Conservation (phyloP, 225 moss, liverwort and hornwort species). For the Marchantia paleacea region DNA sequence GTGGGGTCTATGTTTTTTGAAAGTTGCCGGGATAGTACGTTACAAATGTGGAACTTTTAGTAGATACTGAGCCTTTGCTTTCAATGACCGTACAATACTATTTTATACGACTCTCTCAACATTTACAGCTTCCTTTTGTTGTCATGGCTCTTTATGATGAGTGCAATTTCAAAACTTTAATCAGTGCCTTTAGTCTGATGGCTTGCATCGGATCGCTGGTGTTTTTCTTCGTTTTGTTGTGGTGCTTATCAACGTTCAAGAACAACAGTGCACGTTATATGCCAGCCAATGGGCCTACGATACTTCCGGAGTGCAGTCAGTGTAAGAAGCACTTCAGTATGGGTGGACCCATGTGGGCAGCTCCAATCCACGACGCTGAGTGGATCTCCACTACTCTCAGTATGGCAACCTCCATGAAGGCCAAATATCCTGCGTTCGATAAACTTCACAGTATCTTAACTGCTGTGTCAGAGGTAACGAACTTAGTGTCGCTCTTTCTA, state of each 20-base stretch:
- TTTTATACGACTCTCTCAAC: too few relatives aligned
- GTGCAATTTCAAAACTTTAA: too few relatives aligned
- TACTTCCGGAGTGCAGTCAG: constrained; percentile 83
- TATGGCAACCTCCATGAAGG: constrained; percentile 54
- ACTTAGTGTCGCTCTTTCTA: not conserved
- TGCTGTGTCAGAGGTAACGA: constrained; percentile 82
- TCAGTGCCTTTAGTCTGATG: not conserved
- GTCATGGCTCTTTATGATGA: too few relatives aligned
- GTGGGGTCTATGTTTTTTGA: not conserved
- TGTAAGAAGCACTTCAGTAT: constrained; percentile 97
- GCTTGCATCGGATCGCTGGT: not conserved
- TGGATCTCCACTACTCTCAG: constrained; percentile 68
- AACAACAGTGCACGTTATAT: constrained; percentile 78
- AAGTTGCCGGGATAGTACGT: not conserved
- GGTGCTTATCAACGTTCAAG: constrained; percentile 29
- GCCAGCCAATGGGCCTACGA: constrained; percentile 87
- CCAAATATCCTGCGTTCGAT: constrained; percentile 80
- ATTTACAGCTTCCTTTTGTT: too few relatives aligned
- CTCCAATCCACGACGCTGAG: constrained; percentile 81
- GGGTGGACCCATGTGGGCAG: constrained; percentile 98
- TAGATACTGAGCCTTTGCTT: not conserved
- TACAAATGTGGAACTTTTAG: not conserved
- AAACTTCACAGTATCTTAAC: constrained; percentile 97
- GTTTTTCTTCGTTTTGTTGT: not conserved
- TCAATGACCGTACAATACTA: too few relatives aligned